Base-by-base conservation (phyloP, 1,139 yeast genomes). In the Taphrina populina region DNA sequence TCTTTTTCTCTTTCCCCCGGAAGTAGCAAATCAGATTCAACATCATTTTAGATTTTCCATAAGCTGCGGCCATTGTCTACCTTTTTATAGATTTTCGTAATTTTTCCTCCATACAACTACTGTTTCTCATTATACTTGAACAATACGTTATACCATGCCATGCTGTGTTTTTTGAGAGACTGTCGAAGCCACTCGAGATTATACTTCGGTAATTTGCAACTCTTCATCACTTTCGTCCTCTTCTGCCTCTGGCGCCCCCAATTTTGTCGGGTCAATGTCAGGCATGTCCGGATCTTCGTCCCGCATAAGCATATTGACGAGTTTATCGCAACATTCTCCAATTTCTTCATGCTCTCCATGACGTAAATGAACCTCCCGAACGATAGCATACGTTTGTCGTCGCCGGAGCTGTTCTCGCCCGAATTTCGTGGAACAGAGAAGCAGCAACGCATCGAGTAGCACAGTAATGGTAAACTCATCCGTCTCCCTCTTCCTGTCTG, bases 281-380 rank as follows among this genome's bases (percentile, higher is more conserved):
- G 29, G n/a, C 24, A 32, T 44, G 13, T 59, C 62, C 19, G 62
- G 60, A 6, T 47, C 55, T 23, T 61, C 63, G 47, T 61, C 63
- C n/a, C 62, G 61, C 61, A 61, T 61, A 41, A 61, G 58, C 32
- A 61, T 56, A 26, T 61, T 62, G 13, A 60, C 63, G 23, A 61
- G 33, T 35, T 55, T 53, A 39, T 61, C 63, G 40, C 62, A 60
- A 27, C 58, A 58, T 44, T 85, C 95, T 37, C 76, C 75, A 17
- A 88, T 77, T 21, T 78, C 78, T 46, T 84, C 92, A 55, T 81
- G 78, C 11, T 80, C 79, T 4, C 76, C 72, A 5, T 20, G 17
- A 41, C 78, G 82, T 65, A 84, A 82, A 66, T 92, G 95, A 55
- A 92, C 74, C 70, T 87, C 96, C 66, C 95, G 82, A 49, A 92